Base-by-base conservation (phyloP, 345 rosid genomes). In the Acer saccharum region DNA sequence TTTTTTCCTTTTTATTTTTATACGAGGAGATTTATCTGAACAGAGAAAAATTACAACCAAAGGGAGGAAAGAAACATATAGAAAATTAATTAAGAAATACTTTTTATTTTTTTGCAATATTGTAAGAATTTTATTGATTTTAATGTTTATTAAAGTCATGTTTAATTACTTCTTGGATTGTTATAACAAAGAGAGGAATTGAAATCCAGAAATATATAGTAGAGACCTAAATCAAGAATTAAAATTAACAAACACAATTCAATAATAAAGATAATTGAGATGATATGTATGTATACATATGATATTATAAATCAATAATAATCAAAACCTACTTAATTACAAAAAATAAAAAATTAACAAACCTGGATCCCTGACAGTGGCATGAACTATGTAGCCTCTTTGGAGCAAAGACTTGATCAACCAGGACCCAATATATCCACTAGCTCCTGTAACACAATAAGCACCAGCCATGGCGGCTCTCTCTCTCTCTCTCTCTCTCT, bases 361-460 rank as follows among this genome's bases (percentile, higher is more conserved):
- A 88, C 97, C 97, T 69, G 90, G 90, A 87, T 91, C 85, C 44
- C 97, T 84, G 74, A 86, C 82, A 0, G 94, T 84, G 79, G 97
- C 98, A 84, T 94, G 97, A 79, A 94, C 93, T 12, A 17, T 78
- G 78, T 68, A 83, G 41, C 97, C 94, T 74, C 81, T 66, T 17
- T 84, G 80, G 41, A 94, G 97, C 32, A 93, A 91, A 78, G 88
- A 79, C 85, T 88, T 89, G 69, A 90, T 97, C 76, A 94, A 69
- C 93, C 94, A 91, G 46, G 97, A 93, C 21, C 97, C 97, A 29
- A 93, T 80, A 54, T 88, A 94, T 18, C 97, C 98, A 57, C 70
- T 89, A 10, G 97, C 92, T 21, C 95, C 97, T 0, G 95, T 93
- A 16, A 93, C 98, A 64, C 97, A 94, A 68, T 88, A 94, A n/a